phyloP scores from a whole-genome alignment of 306 rosid species.

The Malus asiatica region DNA sequence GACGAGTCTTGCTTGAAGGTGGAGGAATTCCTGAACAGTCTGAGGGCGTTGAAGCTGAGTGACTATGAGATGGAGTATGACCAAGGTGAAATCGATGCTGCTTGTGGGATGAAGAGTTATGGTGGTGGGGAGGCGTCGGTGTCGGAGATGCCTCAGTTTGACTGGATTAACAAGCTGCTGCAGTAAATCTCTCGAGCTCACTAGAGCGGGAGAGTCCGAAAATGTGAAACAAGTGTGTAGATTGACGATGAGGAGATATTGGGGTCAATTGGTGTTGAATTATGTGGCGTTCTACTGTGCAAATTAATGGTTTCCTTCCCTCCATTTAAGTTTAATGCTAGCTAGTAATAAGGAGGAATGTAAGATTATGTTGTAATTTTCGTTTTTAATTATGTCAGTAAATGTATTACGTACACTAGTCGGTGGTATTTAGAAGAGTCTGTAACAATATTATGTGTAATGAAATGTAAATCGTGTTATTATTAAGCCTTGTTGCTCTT shows the following conservation, averaged over 20 bases:
- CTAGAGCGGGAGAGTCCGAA: not conserved
- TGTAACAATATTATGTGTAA: too few species aligned
- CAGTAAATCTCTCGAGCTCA: not conserved
- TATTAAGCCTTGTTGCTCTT: not conserved
- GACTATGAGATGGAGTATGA: not conserved
- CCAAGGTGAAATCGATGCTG: not conserved
- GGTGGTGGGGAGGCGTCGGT: not conserved
- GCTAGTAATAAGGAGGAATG: too few species aligned
- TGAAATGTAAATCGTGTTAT: too few species aligned
- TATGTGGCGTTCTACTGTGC: too few species aligned
- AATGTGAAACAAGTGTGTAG: not conserved
- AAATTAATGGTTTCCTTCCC: too few species aligned
- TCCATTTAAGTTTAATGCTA: too few species aligned
- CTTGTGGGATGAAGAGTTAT: not conserved
- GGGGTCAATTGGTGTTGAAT: not conserved
- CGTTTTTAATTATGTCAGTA: too few species aligned
- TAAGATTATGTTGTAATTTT: too few species aligned
- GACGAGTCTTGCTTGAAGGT: slow-evolving; percentile 1
- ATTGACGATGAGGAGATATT: not conserved
- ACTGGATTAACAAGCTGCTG: not conserved
- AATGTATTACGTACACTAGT: too few species aligned
- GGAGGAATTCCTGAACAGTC: slow-evolving; percentile 16
- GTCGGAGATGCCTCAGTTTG: not conserved
- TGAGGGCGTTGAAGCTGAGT: slow-evolving; percentile 21
- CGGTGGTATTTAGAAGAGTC: too few species aligned